phyloP scores from a whole-genome alignment of 1,284 basidiomycete species.

The Cryptococcus sp. region DNA sequence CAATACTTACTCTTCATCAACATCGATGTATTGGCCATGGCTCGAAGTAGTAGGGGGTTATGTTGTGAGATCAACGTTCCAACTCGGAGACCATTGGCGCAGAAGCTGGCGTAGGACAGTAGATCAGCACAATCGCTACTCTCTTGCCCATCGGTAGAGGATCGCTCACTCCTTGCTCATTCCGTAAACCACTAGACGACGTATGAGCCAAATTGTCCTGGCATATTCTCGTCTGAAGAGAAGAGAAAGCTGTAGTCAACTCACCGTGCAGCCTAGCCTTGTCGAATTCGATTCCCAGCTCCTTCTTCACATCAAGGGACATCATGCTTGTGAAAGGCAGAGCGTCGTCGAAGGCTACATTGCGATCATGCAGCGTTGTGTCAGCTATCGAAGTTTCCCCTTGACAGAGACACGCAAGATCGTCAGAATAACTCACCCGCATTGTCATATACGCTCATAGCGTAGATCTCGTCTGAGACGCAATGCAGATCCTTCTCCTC shows the following conservation, averaged over 20 bases:
- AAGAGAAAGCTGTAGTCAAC: conserved; percentile 5
- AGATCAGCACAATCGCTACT: background rate
- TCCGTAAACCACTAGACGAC: conserved; percentile 44
- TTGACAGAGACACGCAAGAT: background rate
- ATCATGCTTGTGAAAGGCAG: conserved; percentile 53
- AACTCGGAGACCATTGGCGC: conserved; percentile 55
- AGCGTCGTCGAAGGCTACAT: conserved; percentile 34
- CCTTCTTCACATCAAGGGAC: conserved; percentile 50
- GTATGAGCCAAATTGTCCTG: conserved; percentile 6
- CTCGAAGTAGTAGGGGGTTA: conserved; percentile 52
- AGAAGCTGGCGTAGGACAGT: conserved; percentile 41
- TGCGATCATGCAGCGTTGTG: background rate
- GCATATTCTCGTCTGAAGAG: background rate
- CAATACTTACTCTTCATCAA: conserved; percentile 47
- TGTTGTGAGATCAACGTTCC: conserved; percentile 53
- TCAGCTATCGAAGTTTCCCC: background rate
- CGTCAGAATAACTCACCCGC: conserved; percentile 22
- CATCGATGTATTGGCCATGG: conserved; percentile 50
- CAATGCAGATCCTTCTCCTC: conserved; percentile 54
- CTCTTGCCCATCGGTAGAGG: background rate
- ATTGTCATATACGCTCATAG: conserved; percentile 51
- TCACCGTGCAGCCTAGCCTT: conserved; percentile 50
- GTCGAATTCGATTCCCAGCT: conserved; percentile 50
- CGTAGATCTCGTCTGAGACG: conserved; percentile 57
- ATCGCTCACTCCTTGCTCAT: conserved; percentile 53